Evolutionary conservation across 148 eudicot species (phyloP), one percentile per base, ranked within the genome.

Genomic region (Polygonum aviculare): DNA sequence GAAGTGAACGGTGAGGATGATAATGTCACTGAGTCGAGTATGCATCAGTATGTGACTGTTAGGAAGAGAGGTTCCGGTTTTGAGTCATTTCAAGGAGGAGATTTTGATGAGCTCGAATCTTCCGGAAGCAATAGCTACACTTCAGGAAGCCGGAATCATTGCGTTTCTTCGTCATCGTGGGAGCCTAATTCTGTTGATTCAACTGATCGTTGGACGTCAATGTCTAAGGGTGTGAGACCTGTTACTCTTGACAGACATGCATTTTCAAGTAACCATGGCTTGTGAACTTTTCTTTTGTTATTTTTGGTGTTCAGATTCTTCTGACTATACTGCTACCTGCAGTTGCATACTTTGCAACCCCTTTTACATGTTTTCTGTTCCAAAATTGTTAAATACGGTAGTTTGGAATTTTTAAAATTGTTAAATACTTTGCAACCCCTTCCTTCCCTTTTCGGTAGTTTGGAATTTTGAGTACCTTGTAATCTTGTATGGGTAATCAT

Each of bases 111-210:
- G 48, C 86, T 89, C 60, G 97, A 92, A 77, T 92, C 97, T 26
- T 90, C 96, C 0, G 97, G 97, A 15, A 92, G 99, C 77, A 95
- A 93, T 45, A 95, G 96, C 80, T 78, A 80, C 78, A 86, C 75
- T 2, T 88, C 84, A 26, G 76, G 83, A 35, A 73, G 84, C 54
- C 88, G 80, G 12, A 87, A 84, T 57, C 80, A 84, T 50, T 80
- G 89, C 89, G 78, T 80, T 36, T 87, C 93, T 5, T 82, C 96
- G 71, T 77, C 89, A 7, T 77, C 88, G 33, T 92, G 93, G 96
- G 98, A 94, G 79, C 93, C 92, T 2, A 94, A 84, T 76, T 94
- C 98, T 3, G 95, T 86, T 74, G 97, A 90, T 70, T 92, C 97
- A 16, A 89, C 87, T 3, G 95, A 94, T 57, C 80, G 91, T 16